These are phyloP conservation scores for Penicillium sp. DNA, from an alignment of 2,329 filamentous ascomycete genomes.

Conservation along the genomic window DNA sequence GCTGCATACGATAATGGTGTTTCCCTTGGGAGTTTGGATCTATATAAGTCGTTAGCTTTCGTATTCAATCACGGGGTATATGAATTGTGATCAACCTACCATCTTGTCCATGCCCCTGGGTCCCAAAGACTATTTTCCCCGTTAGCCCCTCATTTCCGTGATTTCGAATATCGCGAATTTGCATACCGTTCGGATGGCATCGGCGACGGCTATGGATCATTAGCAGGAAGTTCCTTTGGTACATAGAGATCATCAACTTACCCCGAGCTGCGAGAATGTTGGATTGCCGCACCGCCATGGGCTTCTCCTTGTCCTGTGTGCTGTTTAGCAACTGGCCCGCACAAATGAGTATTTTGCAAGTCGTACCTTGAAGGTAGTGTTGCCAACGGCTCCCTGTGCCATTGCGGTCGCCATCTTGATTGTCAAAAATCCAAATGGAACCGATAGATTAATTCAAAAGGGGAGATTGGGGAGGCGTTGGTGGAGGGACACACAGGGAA, in stretches of 20 bases:
- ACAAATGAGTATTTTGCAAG: conserved; percentile 32
- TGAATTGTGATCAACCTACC: conserved; percentile 51
- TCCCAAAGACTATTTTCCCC: conserved; percentile 71
- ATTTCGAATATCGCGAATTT: conserved; percentile 20
- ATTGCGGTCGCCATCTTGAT: conserved; percentile 59
- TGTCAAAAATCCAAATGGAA: conserved; percentile 36
- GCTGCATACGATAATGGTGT: conserved; percentile 79
- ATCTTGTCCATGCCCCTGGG: conserved; percentile 99
- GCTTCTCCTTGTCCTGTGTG: conserved; percentile 88
- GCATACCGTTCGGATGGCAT: conserved; percentile 86
- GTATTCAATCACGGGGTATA: not conserved
- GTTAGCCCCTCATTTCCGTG: conserved; percentile 48
- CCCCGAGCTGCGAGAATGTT: conserved; percentile 98
- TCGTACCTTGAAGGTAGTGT: conserved; percentile 70
- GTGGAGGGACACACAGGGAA: conserved; percentile 40
- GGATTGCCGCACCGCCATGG: conserved; percentile 90
- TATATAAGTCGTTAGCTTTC: conserved; percentile 41
- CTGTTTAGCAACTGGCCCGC: conserved; percentile 49
- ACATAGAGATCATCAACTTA: conserved; percentile 49
- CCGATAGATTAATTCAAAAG: conserved; percentile 31
- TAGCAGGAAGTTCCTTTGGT: conserved; percentile 31
- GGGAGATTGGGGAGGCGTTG: conserved; percentile 31
- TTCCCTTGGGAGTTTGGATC: conserved; percentile 94
- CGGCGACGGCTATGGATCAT: conserved; percentile 77
- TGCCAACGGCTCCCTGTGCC: conserved; percentile 58